Evolutionary conservation across 2,329 filamentous ascomycete genomes (phyloP), one percentile per base, ranked within the genome.

Genomic region (Fusarium graminum): DNA sequence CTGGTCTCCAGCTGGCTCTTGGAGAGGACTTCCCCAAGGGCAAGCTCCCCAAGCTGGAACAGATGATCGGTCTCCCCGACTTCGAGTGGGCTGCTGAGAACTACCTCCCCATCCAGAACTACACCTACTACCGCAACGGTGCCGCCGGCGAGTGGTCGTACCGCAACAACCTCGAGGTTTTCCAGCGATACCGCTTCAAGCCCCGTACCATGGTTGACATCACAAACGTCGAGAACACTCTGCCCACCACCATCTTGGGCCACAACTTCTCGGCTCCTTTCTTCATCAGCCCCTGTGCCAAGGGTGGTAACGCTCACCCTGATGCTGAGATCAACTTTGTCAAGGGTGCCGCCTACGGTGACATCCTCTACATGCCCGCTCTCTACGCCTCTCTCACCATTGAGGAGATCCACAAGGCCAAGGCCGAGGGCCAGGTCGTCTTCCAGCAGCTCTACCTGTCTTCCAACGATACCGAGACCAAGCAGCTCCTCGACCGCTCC

Each of bases 91-190:
- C 81, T 4, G 84, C 84, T 22, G 77, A 82, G 53, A 79, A 80
- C 50, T 80, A 81, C 66, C 78, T 86, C 68, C 80, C 82, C 56
- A 60, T 67, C 13, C 69, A 74, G 22, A 80, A 83, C 69, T 86
- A 83, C 74, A 84, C 83, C n/a, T 86, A 85, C 74, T 86, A 86
- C 75, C 81, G 83, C 59, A 85, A 84, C 65, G 84, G 83, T 19
- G 84, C 83, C 6, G 83, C 79, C 5, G 85, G 83, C 59, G 85
- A 86, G 74, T 86, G 81, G 80, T 81, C 80, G 2, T 86, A 86
- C 74, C 79, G 84, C 46, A 85, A 86, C 74, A 87, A 87, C 74
- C 78, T 86, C 7, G 85, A 87, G 74, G 79, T 82, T 28, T 87
- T 80, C 74, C 76, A 79, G 61, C 80, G 82, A 14, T 84, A 82